Conservation (phyloP, 2,329 filamentous ascomycete genomes). For the Talaromyces rugulosus region DNA sequence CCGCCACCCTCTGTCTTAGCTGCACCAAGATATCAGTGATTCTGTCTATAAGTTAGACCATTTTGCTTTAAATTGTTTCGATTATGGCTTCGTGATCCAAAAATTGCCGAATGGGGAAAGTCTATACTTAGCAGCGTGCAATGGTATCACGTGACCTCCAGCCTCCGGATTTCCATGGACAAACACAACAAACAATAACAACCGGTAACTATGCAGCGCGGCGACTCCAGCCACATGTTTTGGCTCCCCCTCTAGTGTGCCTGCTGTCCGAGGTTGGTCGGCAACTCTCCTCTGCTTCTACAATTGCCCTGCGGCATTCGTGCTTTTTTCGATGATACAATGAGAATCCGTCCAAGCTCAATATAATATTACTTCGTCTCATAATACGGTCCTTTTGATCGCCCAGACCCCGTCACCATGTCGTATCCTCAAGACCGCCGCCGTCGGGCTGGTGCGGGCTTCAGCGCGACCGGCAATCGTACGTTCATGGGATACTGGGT, state of each 20-base stretch:
- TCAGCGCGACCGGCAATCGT: constrained; percentile 38
- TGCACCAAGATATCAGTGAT: too few relatives aligned
- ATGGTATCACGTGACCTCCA: constrained; percentile 22
- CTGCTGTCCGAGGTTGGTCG: constrained; percentile 30
- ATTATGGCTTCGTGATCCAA: background rate
- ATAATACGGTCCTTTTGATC: constrained; percentile 1
- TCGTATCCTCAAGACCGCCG: constrained; percentile 36
- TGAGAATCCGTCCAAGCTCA: constrained; percentile 22
- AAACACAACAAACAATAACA: constrained; percentile 27
- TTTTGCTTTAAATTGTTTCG: background rate
- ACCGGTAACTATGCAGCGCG: constrained; percentile 24
- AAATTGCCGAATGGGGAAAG: background rate
- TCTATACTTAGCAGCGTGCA: background rate
- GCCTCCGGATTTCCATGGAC: constrained; percentile 20
- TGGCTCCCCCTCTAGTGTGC: constrained; percentile 14
- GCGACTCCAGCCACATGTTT: constrained; percentile 40
- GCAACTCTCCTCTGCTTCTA: constrained; percentile 20
- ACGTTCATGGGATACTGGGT: constrained; percentile 69
- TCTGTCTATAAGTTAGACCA: background rate
- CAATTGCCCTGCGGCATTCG: constrained; percentile 14
- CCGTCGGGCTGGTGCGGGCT: constrained; percentile 35
- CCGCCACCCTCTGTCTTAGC: too few relatives aligned
- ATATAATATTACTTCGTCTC: constrained; percentile 1
- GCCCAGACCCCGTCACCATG: constrained; percentile 28
- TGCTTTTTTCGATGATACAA: constrained; percentile 22